Conservation (phyloP, 805 yeast species). For the Barnettozyma botsteinii region DNA sequence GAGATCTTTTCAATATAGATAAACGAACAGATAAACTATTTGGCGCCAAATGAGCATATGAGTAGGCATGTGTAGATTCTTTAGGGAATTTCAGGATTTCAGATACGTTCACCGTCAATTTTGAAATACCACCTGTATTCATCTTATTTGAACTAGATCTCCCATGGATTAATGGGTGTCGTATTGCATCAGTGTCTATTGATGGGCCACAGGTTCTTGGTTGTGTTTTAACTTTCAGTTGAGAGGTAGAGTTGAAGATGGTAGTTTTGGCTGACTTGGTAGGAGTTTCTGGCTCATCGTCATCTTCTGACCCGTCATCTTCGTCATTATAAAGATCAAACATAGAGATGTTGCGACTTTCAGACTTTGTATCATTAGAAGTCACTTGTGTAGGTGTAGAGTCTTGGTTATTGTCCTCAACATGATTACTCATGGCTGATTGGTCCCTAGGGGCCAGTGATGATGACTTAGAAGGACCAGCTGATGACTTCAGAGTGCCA, state of each 20-base stretch:
- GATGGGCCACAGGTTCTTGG: not conserved
- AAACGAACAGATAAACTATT: constrained; percentile 72
- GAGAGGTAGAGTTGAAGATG: not conserved
- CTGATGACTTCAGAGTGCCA: constrained; percentile 3
- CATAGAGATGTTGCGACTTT: constrained; percentile 4
- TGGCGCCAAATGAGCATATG: constrained; percentile 78
- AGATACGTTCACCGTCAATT: constrained; percentile 25
- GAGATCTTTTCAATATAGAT: constrained; percentile 66
- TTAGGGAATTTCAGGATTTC: constrained; percentile 63
- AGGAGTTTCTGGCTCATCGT: not conserved
- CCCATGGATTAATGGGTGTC: constrained; percentile 1
- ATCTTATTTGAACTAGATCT: constrained; percentile 12
- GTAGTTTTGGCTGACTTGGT: not conserved
- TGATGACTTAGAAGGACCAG: not conserved
- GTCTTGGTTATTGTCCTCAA: too few species aligned
- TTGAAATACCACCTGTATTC: constrained; percentile 24
- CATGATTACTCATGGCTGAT: too few species aligned
- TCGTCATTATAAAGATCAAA: constrained; percentile 20
- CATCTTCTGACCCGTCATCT: constrained; percentile 9
- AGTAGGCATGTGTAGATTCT: constrained; percentile 78
- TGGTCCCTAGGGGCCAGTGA: not conserved
- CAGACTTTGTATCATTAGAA: not conserved
- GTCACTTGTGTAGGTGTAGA: constrained; percentile 1
- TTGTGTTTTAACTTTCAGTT: not conserved
- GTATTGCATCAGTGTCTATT: not conserved